Conservation (phyloP, 2,329 filamentous ascomycete genomes). For the Botryotinia convoluta region DNA sequence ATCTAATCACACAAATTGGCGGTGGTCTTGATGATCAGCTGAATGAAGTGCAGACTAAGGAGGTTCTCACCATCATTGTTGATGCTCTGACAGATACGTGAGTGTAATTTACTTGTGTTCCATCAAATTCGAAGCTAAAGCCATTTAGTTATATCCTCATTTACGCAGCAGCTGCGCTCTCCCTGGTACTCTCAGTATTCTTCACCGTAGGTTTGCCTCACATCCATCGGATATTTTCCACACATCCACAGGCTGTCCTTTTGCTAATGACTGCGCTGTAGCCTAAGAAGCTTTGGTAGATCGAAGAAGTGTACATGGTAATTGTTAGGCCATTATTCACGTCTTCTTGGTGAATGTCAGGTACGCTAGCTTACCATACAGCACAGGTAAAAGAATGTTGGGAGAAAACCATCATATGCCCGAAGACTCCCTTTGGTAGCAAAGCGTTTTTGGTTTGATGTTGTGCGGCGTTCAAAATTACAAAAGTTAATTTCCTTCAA, state of each 20-base stretch:
- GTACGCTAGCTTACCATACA: not conserved
- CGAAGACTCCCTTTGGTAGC: too few species aligned
- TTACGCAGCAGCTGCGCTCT: not conserved
- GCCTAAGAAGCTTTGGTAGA: not conserved
- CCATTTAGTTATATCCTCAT: slow-evolving; percentile 10
- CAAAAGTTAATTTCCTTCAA: not conserved
- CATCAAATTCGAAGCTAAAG: not conserved
- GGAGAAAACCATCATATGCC: not conserved
- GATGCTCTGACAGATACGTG: slow-evolving; percentile 4
- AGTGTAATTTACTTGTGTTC: not conserved
- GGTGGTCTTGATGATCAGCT: not conserved
- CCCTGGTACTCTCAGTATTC: not conserved
- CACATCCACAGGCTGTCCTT: not conserved
- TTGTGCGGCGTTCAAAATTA: not conserved
- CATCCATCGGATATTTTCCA: not conserved
- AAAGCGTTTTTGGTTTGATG: too few species aligned
- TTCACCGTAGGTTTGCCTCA: not conserved
- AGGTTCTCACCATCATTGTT: not conserved
- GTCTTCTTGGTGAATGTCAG: not conserved
- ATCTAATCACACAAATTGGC: not conserved
- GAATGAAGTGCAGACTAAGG: not conserved
- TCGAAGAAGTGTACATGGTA: not conserved
- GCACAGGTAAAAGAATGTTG: not conserved
- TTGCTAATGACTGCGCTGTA: not conserved
- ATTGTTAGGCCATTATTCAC: not conserved